A percentile compares a stretch with the other conserved stretches of the same genome.
phyloP scores from a whole-genome alignment of 352 stramenopile species.

The Globisporangium lucens region DNA sequence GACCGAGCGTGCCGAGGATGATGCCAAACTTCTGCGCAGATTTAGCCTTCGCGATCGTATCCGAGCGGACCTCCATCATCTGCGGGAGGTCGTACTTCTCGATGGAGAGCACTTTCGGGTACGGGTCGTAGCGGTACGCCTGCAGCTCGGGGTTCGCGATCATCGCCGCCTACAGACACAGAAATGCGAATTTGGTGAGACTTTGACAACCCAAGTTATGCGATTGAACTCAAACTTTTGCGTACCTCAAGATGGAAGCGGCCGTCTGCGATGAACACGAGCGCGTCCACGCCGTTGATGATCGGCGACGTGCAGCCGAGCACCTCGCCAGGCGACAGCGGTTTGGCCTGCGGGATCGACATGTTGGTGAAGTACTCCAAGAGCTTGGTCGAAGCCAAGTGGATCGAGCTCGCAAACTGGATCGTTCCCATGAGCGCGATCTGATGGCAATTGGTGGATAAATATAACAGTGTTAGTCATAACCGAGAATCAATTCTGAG shows the following conservation, averaged over 20 bases:
- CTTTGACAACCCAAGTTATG: not conserved
- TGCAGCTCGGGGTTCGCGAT: constrained; percentile 97
- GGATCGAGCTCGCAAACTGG: constrained; percentile 93
- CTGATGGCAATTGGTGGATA: constrained; percentile 22
- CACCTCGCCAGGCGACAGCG: constrained; percentile 97
- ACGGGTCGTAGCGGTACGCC: constrained; percentile 99
- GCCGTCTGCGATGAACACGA: constrained; percentile 99
- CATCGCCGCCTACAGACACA: constrained; percentile 87
- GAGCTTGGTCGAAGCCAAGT: constrained; percentile 72
- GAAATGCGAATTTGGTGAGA: not conserved
- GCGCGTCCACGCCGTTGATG: constrained; percentile 88
- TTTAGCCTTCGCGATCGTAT: constrained; percentile 72
- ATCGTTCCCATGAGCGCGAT: constrained; percentile 95
- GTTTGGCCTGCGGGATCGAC: constrained; percentile 95
- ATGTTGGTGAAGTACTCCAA: constrained; percentile 81
- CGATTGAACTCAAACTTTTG: not conserved
- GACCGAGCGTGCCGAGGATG: constrained; percentile 97
- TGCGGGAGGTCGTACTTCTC: constrained; percentile 96
- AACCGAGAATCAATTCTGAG: not conserved
- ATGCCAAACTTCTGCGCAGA: constrained; percentile 93
- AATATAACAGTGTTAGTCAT: not conserved
- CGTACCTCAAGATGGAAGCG: constrained; percentile 98
- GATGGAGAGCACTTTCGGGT: constrained; percentile 95
- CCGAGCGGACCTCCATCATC: constrained; percentile 93
- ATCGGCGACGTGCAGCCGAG: constrained; percentile 97